A percentile compares a stretch with the other conserved stretches of the same genome.
Evolutionary conservation across 768 basidiomycete species (phyloP).

Genomic region (Suillus weaverae): DNA sequence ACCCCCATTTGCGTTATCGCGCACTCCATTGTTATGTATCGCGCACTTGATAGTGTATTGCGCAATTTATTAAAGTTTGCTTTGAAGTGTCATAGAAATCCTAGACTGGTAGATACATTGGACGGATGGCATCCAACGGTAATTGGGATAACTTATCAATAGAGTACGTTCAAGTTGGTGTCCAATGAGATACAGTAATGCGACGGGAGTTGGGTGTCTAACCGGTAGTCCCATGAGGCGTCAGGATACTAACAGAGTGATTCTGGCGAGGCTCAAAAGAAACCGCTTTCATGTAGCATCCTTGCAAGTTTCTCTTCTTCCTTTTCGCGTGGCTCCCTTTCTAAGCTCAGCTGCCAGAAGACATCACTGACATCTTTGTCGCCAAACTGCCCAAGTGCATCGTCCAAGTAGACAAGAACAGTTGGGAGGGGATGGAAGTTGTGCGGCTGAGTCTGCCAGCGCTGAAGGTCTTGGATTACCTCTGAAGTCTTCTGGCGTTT

Average conservation of each 20-base stretch:
- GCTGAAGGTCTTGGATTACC: constrained; percentile 56
- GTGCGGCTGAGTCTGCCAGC: constrained; percentile 55
- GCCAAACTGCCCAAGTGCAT: constrained; percentile 37
- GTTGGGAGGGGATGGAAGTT: constrained; percentile 47
- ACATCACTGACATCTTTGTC: constrained; percentile 34
- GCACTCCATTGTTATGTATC: too few relatives aligned
- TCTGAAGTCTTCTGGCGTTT: constrained; percentile 57
- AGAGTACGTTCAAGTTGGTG: neutral
- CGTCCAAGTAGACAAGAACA: constrained; percentile 45
- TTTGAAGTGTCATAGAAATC: neutral
- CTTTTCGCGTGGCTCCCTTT: constrained; percentile 54
- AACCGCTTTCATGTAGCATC: constrained; percentile 40
- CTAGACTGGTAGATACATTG: neutral
- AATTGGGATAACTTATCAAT: neutral
- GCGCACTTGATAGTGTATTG: too few relatives aligned
- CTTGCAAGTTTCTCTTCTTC: constrained; percentile 52
- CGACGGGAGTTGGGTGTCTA: neutral
- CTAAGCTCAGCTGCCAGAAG: constrained; percentile 48
- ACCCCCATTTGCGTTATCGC: too few relatives aligned
- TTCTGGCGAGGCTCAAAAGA: constrained; percentile 23
- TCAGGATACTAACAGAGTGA: neutral
- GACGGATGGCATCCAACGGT: neutral
- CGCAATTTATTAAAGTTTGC: too few relatives aligned
- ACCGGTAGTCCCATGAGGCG: neutral
- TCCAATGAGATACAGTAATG: neutral